Conservation (phyloP, 345 rosid genomes). For the Gossypium bickii region DNA sequence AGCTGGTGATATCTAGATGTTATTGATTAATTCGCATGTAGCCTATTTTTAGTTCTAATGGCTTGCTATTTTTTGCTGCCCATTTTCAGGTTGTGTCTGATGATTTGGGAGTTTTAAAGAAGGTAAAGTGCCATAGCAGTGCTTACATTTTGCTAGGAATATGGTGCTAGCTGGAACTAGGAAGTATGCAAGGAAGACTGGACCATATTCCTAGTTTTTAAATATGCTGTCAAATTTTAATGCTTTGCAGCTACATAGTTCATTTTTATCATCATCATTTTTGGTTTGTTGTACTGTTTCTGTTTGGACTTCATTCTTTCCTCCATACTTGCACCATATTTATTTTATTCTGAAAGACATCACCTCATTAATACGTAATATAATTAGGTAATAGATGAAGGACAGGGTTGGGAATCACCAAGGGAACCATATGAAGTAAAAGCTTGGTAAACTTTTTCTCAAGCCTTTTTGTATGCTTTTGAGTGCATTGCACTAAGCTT, state of each 20-base stretch:
- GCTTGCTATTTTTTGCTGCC: slow-evolving; percentile 16
- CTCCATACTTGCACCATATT: neutral
- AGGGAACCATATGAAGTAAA: slow-evolving; percentile 88
- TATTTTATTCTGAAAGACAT: neutral
- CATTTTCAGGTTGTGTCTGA: slow-evolving; percentile 67
- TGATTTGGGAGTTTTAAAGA: slow-evolving; percentile 82
- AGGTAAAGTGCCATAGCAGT: slow-evolving; percentile 44
- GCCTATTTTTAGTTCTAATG: slow-evolving; percentile 7
- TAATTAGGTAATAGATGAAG: slow-evolving; percentile 36
- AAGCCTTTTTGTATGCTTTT: slow-evolving; percentile 13
- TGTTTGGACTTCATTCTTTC: neutral
- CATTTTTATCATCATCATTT: neutral
- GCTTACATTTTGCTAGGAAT: neutral
- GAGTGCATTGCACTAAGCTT: slow-evolving; percentile 9
- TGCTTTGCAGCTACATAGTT: neutral
- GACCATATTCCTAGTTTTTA: neutral
- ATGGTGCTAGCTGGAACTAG: neutral
- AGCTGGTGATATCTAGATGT: neutral
- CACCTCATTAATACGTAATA: neutral
- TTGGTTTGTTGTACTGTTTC: neutral
- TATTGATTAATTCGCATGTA: neutral
- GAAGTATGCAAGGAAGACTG: neutral
- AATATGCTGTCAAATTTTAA: neutral
- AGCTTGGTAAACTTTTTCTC: slow-evolving; percentile 51
- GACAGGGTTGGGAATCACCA: slow-evolving; percentile 95